These are phyloP conservation scores for Tulasnella sp. DNA, from an alignment of 768 basidiomycete species.

Conservation along the genomic window DNA sequence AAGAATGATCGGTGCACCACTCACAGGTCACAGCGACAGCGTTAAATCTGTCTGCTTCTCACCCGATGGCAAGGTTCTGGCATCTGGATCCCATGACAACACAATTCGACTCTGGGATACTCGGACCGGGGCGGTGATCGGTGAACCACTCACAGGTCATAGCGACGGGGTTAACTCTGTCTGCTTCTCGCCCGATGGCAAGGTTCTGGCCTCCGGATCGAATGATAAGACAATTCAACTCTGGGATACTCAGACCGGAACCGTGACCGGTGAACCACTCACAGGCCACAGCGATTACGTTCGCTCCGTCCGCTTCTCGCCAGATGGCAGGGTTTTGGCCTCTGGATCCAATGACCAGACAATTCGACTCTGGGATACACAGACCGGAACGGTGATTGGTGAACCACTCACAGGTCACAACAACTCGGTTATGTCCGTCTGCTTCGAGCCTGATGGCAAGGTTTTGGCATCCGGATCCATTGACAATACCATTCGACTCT, in stretches of 20 bases:
- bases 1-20: background rate
- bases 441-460: background rate
- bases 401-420: too few species aligned
- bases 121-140: background rate
- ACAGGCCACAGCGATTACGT: too few species aligned
- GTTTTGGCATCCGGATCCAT: too few species aligned
- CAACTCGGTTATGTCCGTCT: background rate
- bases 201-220: too few species aligned
- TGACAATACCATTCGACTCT: background rate
- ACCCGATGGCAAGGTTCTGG: background rate
- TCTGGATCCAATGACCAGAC: too few species aligned
- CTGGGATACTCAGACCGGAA: too few species aligned
- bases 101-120: background rate
- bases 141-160: background rate
- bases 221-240: background rate
- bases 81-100: background rate
- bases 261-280: too few species aligned
- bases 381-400: too few species aligned
- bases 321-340: too few species aligned
- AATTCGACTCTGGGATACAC: too few species aligned
- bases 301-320: too few species aligned
- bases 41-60: background rate
- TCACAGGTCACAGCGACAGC: background rate
- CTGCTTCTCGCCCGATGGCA: too few species aligned
- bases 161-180: background rate